These are phyloP conservation scores for Striga asiatica DNA, from an alignment of 257 asterid species.

Conservation along the genomic window DNA sequence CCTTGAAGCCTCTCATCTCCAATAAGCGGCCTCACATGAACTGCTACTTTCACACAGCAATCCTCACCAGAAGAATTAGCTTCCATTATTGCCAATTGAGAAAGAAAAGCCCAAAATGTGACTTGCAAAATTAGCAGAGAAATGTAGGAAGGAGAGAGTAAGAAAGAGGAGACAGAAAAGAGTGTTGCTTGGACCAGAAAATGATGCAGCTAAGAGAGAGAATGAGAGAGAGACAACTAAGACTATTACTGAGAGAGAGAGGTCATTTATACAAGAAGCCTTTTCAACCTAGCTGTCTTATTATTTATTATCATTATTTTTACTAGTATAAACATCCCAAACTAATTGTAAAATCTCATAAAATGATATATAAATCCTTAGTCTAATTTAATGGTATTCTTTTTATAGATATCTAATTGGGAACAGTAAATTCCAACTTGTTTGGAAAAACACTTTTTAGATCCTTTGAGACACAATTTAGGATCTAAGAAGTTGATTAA, in stretches of 20 bases:
- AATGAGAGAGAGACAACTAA: constrained; percentile 6
- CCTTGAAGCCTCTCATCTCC: constrained; percentile 98
- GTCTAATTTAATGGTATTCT: no score
- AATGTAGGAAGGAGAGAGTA: constrained; percentile 17
- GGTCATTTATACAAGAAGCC: neutral
- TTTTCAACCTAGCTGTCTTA: no score
- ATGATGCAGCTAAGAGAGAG: constrained; percentile 40
- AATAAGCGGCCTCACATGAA: constrained; percentile 86
- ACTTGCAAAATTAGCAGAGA: constrained; percentile 21
- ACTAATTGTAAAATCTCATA: no score
- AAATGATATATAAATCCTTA: no score
- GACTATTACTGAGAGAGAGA: neutral
- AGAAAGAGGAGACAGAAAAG: constrained; percentile 22
- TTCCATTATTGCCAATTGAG: constrained; percentile 37
- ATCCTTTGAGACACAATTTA: no score
- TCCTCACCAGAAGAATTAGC: constrained; percentile 61
- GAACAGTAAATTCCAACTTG: no score
- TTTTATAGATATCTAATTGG: no score
- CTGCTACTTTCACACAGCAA: constrained; percentile 97
- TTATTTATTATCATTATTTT: no score
- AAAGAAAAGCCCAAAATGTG: constrained; percentile 12
- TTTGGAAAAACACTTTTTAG: no score
- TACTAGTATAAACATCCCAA: no score
- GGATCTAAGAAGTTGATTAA: no score
- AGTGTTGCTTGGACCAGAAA: constrained; percentile 38